These are phyloP conservation scores for Epichloe hybrida DNA, from an alignment of 2,329 filamentous ascomycete species.

Conservation along the genomic window DNA sequence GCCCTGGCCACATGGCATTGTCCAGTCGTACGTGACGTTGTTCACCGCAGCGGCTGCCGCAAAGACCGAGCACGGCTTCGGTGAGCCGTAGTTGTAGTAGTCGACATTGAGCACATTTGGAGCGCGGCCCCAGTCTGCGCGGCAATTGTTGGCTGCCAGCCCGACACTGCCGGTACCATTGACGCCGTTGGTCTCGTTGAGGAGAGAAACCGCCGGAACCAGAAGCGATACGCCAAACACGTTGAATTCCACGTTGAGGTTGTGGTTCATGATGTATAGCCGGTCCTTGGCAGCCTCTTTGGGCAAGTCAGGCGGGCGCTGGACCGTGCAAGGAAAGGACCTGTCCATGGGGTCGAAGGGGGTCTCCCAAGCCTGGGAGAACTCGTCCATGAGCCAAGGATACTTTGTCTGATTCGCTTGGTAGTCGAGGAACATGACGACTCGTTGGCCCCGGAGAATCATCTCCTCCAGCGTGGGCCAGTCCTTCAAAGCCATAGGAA, in stretches of 20 bases:
- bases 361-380: constrained; percentile 86
- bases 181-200: constrained; percentile 60
- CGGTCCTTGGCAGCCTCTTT: constrained; percentile 41
- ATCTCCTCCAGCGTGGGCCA: constrained; percentile 76
- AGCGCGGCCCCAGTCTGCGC: constrained; percentile 46
- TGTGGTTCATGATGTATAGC: constrained; percentile 82
- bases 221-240: constrained; percentile 50
- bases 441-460: constrained; percentile 57
- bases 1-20: constrained; percentile 36
- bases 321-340: constrained; percentile 61
- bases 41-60: constrained; percentile 56
- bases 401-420: constrained; percentile 63
- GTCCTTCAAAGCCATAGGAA: constrained; percentile 57
- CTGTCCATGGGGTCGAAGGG: constrained; percentile 58
- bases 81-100: constrained; percentile 63
- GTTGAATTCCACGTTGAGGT: constrained; percentile 67
- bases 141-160: constrained; percentile 47
- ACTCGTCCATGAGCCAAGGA: constrained; percentile 80
- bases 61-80: constrained; percentile 56
- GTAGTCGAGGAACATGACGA: constrained; percentile 77
- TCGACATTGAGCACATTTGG: constrained; percentile 75
- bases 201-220: constrained; percentile 55
- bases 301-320: constrained; percentile 59
- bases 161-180: constrained; percentile 55
- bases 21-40: constrained; percentile 52